Evolutionary conservation across 192 early-diverging fungal species (phyloP), one percentile per base, ranked within the genome.

Genomic region (Rhizoclosmatium globosum): DNA sequence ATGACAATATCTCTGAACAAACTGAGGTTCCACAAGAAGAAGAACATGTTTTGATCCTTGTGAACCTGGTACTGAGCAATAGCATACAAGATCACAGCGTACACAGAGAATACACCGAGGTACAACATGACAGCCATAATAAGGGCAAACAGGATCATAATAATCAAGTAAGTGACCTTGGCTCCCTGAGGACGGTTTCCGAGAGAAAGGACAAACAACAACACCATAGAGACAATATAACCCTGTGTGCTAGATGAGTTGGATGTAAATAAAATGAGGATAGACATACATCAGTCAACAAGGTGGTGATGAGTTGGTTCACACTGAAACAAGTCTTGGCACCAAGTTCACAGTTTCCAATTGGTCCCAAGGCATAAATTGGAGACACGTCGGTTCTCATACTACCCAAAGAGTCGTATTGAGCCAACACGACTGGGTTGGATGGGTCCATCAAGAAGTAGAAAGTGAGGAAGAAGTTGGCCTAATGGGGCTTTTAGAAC

Each of bases 401-500:
- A 1, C 47, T 45, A 0, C 53, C 61, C 48, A 77, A 59, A 38
- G 39, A 15, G 72, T 74, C 72, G 44, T 74, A 74, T 48, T 64
- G 53, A 23, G 64, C 56, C 78, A 79, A 53, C n/a, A 79, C 73
- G 44, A 79, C 50, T 13, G 62, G 76, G 31, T 59, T 80, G 7
- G 71, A 64, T n/a, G 71, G 56, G n/a, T 68, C 76, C 76, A 68
- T 77, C 53, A 74, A 31, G 87, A 92, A 2, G 88, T 87, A 61
- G 90, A 79, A 74, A 85, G 90, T 81, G 87, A 85, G 58, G 90
- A 91, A 71, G 78, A 89, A 87, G 85, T 82, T 38, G 71, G 53
- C 47, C 61, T 66, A 59, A 57, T 9, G 31, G 31, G 31, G 31
- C 31, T 31, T 31, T 31, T 31, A 31, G 31, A 31, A 31, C 31